Percentiles rank a stretch among this genome's conserved stretches.
phyloP scores from a whole-genome alignment of 108 stramenopile genomes.

The Discostella stelligeroides region DNA sequence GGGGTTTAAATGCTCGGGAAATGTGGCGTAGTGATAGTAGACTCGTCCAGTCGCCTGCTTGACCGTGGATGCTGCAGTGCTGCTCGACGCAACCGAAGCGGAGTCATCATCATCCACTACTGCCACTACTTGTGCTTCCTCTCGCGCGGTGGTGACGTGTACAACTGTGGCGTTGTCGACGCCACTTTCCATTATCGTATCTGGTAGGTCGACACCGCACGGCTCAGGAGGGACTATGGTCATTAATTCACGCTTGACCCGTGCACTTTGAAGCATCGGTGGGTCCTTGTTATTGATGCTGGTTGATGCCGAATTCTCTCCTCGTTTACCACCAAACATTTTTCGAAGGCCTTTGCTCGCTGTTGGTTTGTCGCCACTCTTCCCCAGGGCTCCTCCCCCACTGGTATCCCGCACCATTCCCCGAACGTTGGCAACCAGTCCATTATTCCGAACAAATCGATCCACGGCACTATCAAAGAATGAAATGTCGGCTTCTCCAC shows the following conservation, averaged over 20 bases:
- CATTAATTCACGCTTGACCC: slow-evolving; percentile 73
- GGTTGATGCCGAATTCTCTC: not conserved
- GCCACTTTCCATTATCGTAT: slow-evolving; percentile 10
- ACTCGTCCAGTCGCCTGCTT: slow-evolving; percentile 55
- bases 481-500: slow-evolving; percentile 77
- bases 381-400: slow-evolving; percentile 3
- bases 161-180: slow-evolving; percentile 36
- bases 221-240: slow-evolving; percentile 90
- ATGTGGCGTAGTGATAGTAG: slow-evolving; percentile 67
- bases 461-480: slow-evolving; percentile 85
- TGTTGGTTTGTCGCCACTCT: slow-evolving; percentile 8
- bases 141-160: slow-evolving; percentile 20
- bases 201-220: slow-evolving; percentile 60
- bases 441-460: slow-evolving; percentile 74
- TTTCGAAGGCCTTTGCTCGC: not conserved
- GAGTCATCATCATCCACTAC: slow-evolving; percentile 38
- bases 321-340: slow-evolving; percentile 36
- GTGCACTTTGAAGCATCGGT: slow-evolving; percentile 78
- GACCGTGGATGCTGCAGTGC: slow-evolving; percentile 52
- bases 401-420: slow-evolving; percentile 40
- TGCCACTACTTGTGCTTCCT: not conserved
- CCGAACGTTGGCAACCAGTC: slow-evolving; percentile 60
- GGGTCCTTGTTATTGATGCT: slow-evolving; percentile 38
- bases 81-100: slow-evolving; percentile 49
- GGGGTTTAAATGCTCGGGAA: slow-evolving; percentile 69